Evolutionary conservation across 371 early-diverging fungal species (phyloP), one percentile per base, ranked within the genome.

Genomic region (Rozella allomycis): DNA sequence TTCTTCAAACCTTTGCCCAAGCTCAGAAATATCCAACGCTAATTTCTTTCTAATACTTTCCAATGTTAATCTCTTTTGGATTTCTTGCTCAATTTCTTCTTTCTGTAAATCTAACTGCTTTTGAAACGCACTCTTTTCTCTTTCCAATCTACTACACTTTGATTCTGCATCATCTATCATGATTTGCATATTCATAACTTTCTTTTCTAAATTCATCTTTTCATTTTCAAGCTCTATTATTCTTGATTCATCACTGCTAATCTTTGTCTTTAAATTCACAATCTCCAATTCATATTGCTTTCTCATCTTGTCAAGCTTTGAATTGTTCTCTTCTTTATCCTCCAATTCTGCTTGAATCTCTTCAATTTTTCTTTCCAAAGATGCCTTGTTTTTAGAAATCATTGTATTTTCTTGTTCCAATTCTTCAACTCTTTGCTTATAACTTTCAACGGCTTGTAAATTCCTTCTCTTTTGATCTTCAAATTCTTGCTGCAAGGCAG

Each of bases 1-100:
- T 34, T 77, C 78, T 20, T 77, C 76, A 12, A 74, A 50, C n/a
- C 57, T 50, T 8, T 59, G 55, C 25, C 62, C 55, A 1, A 78
- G 52, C 32, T 74, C 72, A 17, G 58, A 49, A 3, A 67, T 41
- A 41, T 76, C 78, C 7, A 58, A 55, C n/a, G 69, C 58, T 9
- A 66, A 47, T 34, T 68, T 68, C 43, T 65, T 62, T 27, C 52
- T 48, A 20, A 58, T 54, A 17, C 48, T 37, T 20, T 65, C 67
- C 7, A 58, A 37, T 3, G 22, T 14, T 0, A 42, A 38, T 7
- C 45, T 33, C 39, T 57, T 58, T 31, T 42, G 38, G 11, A 34
- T 35, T 45, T 57, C 58, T 12, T 53, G 56, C 34, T 64, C 61
- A 12, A 60, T 13, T 34, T 63, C 62, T 8, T 61, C 60, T 8